Percentiles rank a stretch among this genome's conserved stretches.
Conservation (phyloP, 257 asterid species). For the Cordia subcordata region DNA sequence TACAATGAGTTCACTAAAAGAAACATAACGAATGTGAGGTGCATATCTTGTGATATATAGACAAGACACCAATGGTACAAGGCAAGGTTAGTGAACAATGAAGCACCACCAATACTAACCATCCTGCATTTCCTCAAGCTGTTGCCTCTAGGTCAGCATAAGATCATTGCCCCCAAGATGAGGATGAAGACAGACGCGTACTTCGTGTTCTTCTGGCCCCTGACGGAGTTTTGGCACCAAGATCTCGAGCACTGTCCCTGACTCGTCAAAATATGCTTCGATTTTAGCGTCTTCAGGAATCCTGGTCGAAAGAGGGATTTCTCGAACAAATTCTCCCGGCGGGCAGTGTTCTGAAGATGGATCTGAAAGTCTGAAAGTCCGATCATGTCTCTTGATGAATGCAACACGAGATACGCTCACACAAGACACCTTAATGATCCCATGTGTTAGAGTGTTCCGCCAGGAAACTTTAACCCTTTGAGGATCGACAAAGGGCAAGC, state of each 20-base stretch:
- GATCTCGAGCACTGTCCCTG: conserved; percentile 65
- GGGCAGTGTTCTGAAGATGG: conserved; percentile 68
- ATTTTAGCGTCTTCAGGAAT: conserved; percentile 75
- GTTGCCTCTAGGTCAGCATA: conserved; percentile 38
- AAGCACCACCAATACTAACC: conserved; percentile 1
- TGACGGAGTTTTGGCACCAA: conserved; percentile 59
- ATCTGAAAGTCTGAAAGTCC: conserved; percentile 61
- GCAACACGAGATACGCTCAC: conserved; percentile 51
- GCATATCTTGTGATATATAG: neutral
- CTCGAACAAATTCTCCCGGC: conserved; percentile 68
- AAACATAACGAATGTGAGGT: neutral
- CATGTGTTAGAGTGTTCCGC: conserved; percentile 60
- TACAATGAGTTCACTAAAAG: neutral
- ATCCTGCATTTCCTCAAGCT: neutral
- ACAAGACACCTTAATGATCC: conserved; percentile 59
- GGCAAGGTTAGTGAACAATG: neutral
- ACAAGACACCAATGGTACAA: neutral
- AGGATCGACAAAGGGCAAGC: conserved; percentile 70
- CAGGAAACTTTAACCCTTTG: conserved; percentile 71
- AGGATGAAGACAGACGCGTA: conserved; percentile 63
- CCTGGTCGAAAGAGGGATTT: conserved; percentile 63
- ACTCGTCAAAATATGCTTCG: conserved; percentile 67
- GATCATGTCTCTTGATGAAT: conserved; percentile 50
- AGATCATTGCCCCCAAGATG: conserved; percentile 50
- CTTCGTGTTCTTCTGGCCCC: conserved; percentile 77